A percentile compares a stretch with the other conserved stretches of the same genome.
phyloP scores from a whole-genome alignment of 1,139 yeast genomes.

The Blastobotrys capitulatus region DNA sequence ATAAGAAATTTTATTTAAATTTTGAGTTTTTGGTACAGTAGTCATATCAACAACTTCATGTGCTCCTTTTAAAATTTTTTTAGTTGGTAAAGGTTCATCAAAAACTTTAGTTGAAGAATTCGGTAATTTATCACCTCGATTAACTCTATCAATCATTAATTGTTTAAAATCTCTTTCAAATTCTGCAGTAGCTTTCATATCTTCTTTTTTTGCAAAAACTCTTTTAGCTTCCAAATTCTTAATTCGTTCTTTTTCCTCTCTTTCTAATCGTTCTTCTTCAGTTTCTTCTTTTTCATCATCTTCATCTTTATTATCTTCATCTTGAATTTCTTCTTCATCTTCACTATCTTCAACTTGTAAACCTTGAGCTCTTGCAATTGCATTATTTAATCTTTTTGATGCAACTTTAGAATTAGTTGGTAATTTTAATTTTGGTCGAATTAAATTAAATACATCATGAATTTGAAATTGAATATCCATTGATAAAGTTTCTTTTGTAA shows the following conservation, averaged over 20 bases:
- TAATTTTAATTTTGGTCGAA: slow-evolving; percentile 36
- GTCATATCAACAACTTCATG: slow-evolving; percentile 9
- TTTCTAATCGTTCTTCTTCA: slow-evolving; percentile 17
- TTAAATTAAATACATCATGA: slow-evolving; percentile 37
- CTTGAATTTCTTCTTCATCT: slow-evolving; percentile 13
- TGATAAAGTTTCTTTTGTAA: slow-evolving; percentile 62
- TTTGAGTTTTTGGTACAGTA: background rate
- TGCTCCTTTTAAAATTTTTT: slow-evolving; percentile 11
- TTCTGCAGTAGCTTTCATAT: slow-evolving; percentile 28
- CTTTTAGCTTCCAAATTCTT: slow-evolving; percentile 14
- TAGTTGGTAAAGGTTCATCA: slow-evolving; percentile 33
- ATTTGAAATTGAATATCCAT: slow-evolving; percentile 55
- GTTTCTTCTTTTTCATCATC: slow-evolving; percentile 18
- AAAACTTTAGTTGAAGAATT: slow-evolving; percentile 18
- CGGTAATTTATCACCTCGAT: background rate
- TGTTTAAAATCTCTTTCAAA: slow-evolving; percentile 34
- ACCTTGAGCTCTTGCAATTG: slow-evolving; percentile 26
- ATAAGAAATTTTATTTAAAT: slow-evolving; percentile 18
- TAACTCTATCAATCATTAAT: slow-evolving; percentile 30
- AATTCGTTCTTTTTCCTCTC: slow-evolving; percentile 16
- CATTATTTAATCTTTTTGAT: slow-evolving; percentile 24
- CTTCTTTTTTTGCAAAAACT: slow-evolving; percentile 19
- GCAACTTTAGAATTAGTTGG: slow-evolving; percentile 36
- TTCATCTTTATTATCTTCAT: slow-evolving; percentile 7
- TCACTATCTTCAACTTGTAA: slow-evolving; percentile 18